Evolutionary conservation across 192 early-diverging fungal species (phyloP), one percentile per base, ranked within the genome.

Genomic region (Glomus cerebriforme): DNA sequence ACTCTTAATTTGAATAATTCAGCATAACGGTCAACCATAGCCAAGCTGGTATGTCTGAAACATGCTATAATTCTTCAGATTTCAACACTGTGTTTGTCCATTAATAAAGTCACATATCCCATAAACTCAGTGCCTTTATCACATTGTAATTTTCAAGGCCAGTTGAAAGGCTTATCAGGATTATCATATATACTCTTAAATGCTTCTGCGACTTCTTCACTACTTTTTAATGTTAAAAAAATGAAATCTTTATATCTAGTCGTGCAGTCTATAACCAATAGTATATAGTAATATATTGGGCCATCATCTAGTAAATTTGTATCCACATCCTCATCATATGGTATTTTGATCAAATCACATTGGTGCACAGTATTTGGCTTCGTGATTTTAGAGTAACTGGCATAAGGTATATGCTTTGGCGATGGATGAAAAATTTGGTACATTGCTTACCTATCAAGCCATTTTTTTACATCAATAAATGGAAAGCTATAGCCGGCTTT

Each of bases 381-480:
- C n/a, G n/a, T n/a, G n/a, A n/a, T n/a, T n/a, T n/a, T n/a, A n/a
- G n/a, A n/a, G n/a, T n/a, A n/a, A n/a, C n/a, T n/a, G n/a, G n/a
- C n/a, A n/a, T n/a, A n/a, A n/a, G n/a, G n/a, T n/a, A n/a, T n/a
- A n/a, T n/a, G n/a, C n/a, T n/a, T n/a, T n/a, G n/a, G n/a, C n/a
- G n/a, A n/a, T n/a, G n/a, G n/a, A n/a, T 63, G 22, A 63, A 27
- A 63, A n/a, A 63, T 63, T 63, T 63, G 22, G 22, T 70, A 37
- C 34, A 70, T 37, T 70, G 22, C 31, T 32, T 70, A 34, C 7
- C 7, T 8, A 29, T 69, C 67, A 37, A 69, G 67, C 67, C 67
- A 69, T 69, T 69, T 39, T 69, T 69, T 69, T 69, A 69, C 31
- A 34, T 34, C 31, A 31, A 37, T 37, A 37, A 69, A 37, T 69